Evolutionary conservation across 1,139 yeast species (phyloP).

Genomic region (Yamadazyma sp.): DNA sequence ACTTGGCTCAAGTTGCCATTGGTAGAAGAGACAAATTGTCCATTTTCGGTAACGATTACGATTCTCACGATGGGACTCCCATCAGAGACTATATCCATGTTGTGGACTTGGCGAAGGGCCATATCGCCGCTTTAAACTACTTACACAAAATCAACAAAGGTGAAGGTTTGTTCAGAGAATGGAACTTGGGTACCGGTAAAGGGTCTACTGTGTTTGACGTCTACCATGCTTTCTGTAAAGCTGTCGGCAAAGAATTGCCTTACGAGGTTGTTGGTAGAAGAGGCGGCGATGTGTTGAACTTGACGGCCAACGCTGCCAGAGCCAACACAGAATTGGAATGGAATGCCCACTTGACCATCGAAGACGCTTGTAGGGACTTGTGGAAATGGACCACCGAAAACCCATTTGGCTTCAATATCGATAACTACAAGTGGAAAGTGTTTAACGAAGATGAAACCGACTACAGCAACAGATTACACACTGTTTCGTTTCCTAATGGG

Average conservation of each 20-base stretch:
- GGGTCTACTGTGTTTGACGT: constrained; percentile 80
- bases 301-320: constrained; percentile 70
- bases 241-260: constrained; percentile 68
- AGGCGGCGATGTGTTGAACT: constrained; percentile 75
- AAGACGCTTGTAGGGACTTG: constrained; percentile 68
- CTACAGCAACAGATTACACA: constrained; percentile 42
- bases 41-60: constrained; percentile 69
- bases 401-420: constrained; percentile 59
- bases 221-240: constrained; percentile 62
- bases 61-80: constrained; percentile 77
- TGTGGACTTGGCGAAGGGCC: constrained; percentile 80
- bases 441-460: constrained; percentile 23
- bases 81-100: constrained; percentile 83
- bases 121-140: constrained; percentile 67
- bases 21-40: constrained; percentile 66
- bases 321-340: constrained; percentile 69
- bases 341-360: constrained; percentile 58
- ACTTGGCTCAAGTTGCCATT: constrained; percentile 74
- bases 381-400: constrained; percentile 78
- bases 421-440: constrained; percentile 35
- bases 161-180: constrained; percentile 63
- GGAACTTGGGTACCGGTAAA: constrained; percentile 83
- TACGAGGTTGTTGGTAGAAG: constrained; percentile 66
- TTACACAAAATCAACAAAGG: constrained; percentile 40
- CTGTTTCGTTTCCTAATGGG: constrained; percentile 30